Evolutionary conservation across 2,329 filamentous ascomycete genomes (phyloP).

Genomic region (Saccharata proteae): DNA sequence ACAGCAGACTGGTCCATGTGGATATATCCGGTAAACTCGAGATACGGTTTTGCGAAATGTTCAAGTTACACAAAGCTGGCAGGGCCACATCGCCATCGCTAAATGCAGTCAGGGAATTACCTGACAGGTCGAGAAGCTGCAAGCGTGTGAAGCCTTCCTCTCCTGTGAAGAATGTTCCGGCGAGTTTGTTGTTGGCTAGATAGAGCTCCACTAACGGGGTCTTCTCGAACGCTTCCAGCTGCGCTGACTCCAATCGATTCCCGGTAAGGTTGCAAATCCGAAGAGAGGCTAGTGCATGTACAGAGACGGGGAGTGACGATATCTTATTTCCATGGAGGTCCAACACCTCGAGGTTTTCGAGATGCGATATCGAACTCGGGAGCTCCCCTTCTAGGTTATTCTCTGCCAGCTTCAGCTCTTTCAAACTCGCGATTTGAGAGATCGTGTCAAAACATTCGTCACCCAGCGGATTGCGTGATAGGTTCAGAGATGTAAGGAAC

Average conservation of each 20-base stretch:
- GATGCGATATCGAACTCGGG: conserved; percentile 47
- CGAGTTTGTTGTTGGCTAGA: conserved; percentile 66
- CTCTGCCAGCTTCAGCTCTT: conserved; percentile 70
- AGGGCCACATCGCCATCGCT: conserved; percentile 44
- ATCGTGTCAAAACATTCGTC: conserved; percentile 63
- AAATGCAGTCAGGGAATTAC: conserved; percentile 54
- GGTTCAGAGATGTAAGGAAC: conserved; percentile 66
- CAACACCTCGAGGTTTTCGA: conserved; percentile 63
- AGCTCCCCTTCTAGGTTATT: conserved; percentile 53
- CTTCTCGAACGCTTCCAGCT: conserved; percentile 54
- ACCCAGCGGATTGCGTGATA: conserved; percentile 74
- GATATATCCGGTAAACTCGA: conserved; percentile 59
- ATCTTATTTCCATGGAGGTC: conserved; percentile 76
- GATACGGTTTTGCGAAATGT: conserved; percentile 71
- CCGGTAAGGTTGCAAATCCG: conserved; percentile 61
- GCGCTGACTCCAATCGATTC: conserved; percentile 61
- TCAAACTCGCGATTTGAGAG: conserved; percentile 57
- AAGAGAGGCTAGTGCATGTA: conserved; percentile 57
- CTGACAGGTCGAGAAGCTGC: conserved; percentile 65
- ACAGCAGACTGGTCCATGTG: conserved; percentile 62
- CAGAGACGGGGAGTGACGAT: conserved; percentile 52
- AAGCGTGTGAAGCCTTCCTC: conserved; percentile 50
- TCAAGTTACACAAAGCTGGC: conserved; percentile 61
- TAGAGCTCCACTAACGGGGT: conserved; percentile 63
- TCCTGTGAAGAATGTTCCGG: conserved; percentile 57